Percentiles rank a stretch among this genome's conserved stretches.
Conservation (phyloP, 257 asterid species). For the Nicotiana attenuata region DNA sequence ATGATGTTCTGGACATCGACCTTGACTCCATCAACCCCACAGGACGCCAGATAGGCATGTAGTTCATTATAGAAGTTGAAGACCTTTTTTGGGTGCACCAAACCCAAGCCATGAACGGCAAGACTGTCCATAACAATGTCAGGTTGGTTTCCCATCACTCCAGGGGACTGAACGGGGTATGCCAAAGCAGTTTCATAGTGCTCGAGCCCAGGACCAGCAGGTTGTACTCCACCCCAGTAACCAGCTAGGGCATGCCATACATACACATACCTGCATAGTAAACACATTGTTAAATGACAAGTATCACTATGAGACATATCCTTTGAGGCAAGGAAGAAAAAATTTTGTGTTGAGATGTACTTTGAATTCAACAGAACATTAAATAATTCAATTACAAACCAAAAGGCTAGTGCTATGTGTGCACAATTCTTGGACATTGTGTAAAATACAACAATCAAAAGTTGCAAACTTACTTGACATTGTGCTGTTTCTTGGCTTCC, state of each 20-base stretch:
- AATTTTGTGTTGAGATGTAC: neutral
- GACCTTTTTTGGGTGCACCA: conserved; percentile 85
- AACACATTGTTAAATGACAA: neutral
- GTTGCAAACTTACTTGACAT: conserved; percentile 53
- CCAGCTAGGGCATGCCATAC: conserved; percentile 99
- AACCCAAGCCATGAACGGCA: conserved; percentile 87
- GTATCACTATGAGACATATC: neutral
- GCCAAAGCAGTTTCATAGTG: conserved; percentile 83
- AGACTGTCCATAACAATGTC: conserved; percentile 96
- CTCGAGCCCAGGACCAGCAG: conserved; percentile 78
- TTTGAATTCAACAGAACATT: neutral
- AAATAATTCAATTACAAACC: neutral
- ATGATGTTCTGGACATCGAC: conserved; percentile 96
- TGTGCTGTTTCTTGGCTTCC: conserved; percentile 56
- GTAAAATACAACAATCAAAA: neutral
- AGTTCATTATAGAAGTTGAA: conserved; percentile 90
- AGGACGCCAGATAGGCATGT: conserved; percentile 83
- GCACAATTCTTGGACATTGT: neutral
- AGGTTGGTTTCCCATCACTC: conserved; percentile 89
- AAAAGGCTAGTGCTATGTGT: neutral
- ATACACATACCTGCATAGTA: conserved; percentile 49
- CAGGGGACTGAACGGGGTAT: conserved; percentile 89
- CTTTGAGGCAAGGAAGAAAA: neutral
- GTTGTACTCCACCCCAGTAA: conserved; percentile 98
- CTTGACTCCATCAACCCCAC: conserved; percentile 97